Base-by-base conservation (phyloP, 192 early-diverging fungal genomes). In the Mortierella hygrophila region DNA sequence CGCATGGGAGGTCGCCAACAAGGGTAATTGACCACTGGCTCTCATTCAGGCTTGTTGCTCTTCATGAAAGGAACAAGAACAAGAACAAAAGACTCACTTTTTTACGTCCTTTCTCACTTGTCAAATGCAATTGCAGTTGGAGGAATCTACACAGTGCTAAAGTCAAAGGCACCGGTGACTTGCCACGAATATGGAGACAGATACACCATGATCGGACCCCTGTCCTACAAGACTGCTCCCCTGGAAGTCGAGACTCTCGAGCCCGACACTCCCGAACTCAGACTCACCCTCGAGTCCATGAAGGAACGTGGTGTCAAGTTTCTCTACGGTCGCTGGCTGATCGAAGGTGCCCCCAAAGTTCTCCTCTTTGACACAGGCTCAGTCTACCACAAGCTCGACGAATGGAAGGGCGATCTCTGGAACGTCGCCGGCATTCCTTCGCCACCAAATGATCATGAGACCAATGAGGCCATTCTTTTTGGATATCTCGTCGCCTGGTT, bases 1-100 rank as follows among this genome's bases (percentile, higher is more conserved):
- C 75, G 97, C 97, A 18, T 99, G 97, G 98, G 97, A 98, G 88
- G 98, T 98, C 35, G 97, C 96, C 80, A 99, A 99, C 93, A 99
- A 98, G 90, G 96, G 95, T 94, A 91, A 55, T 77, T 78, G 1
- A 26, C 55, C 26, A 57, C 15, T 15, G 44, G 71, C 71, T 72
- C 71, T 40, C 42, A 26, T 41, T 38, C 49, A 6, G 4, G 5
- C 49, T 6, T 52, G 21, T 68, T 40, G 21, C 29, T 21, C 5
- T 41, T 23, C 35, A 16, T 18, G 10, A 68, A 68, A 68, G 10
- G 37, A 68, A 68, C 68, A 37, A 23, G n/a, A 6, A 7, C 57
- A 60, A 9, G 7, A 32, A 32, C 3, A 65, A 65, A n/a, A 65
- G 11, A 65, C 26, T 32, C n/a, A 23, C 38, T 32, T 32, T n/a